Base-by-base conservation (phyloP, 257 asterid species). In the Phtheirospermum japonicum region DNA sequence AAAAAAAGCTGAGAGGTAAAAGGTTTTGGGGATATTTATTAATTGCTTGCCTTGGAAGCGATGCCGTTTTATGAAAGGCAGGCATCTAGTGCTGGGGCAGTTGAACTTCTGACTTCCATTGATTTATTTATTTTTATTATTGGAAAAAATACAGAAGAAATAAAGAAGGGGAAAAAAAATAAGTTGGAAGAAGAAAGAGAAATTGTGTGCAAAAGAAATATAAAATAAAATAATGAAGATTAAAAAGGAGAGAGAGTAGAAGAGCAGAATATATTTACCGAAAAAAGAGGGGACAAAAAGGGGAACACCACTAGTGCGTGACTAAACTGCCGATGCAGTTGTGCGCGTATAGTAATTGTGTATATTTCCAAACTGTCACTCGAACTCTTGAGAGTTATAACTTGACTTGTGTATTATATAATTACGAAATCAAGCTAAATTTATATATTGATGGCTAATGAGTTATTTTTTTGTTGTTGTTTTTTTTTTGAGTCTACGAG, bases 21-120 rank as follows among this genome's bases (percentile, higher is more conserved):
- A 36, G 28, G 2, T 20, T 12, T 42, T 28, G 37, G 61, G 61
- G 58, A 8, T 23, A 54, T 53, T 4, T 63, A 71, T 68, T 68
- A 37, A 71, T 77, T 72, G 80, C 87, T 83, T 83, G 80, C 79
- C 81, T 82, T 78, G 80, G 81, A 86, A 86, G 95, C 69, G 85
- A 79, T 71, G 89, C 85, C 68, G 69, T 67, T 74, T 74, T 57
- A 66, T 32, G 68, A 76, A 79, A 70, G 82, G 75, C 77, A n/a
- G n/a, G 53, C 70, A n/a, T n/a, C n/a, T n/a, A n/a, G n/a, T n/a
- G n/a, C 60, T 61, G 72, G 64, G 68, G 78, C 75, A 73, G 77
- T 73, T 71, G 69, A 61, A 58, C 68, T 50, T 74, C 73, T 50
- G 73, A 71, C 71, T 60, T 65, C 12, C 55, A 57, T 63, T 61